Evolutionary conservation across 1,284 basidiomycete genomes (phyloP).

Genomic region (Coriolopsis trogii): DNA sequence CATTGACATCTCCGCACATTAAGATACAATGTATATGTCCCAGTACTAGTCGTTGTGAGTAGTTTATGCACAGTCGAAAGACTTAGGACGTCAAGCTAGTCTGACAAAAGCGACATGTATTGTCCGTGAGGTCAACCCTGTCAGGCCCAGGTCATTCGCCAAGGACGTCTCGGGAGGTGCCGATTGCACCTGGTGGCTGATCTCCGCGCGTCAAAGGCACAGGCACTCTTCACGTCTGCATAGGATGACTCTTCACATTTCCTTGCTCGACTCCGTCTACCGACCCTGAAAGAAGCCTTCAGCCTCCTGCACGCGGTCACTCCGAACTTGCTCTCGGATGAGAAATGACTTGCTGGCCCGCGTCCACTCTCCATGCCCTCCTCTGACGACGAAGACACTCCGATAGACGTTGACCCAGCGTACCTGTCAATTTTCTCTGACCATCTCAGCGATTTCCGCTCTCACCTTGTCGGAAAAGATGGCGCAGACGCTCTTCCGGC

Average conservation of each 20-base stretch:
- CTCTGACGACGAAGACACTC: conserved; percentile 19
- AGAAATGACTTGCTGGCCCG: conserved; percentile 12
- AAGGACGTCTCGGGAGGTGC: too few relatives aligned
- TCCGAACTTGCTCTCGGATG: conserved; percentile 4
- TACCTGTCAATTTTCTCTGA: conserved; percentile 26
- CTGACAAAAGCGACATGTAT: too few relatives aligned
- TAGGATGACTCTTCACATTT: conserved; percentile 10
- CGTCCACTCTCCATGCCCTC: conserved; percentile 11
- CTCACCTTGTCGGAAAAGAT: conserved; percentile 26
- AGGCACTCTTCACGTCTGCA: conserved; percentile 9
- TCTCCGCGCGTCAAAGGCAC: too few relatives aligned
- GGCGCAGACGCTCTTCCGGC: conserved; percentile 25
- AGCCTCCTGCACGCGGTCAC: background rate
- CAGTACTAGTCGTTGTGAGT: too few relatives aligned
- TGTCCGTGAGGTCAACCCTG: too few relatives aligned
- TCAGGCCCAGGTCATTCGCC: too few relatives aligned
- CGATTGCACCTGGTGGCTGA: too few relatives aligned
- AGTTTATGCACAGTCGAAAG: too few relatives aligned
- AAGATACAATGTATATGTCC: too few relatives aligned
- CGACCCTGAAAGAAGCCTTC: conserved; percentile 13
- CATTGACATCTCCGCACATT: too few relatives aligned
- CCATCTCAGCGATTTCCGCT: conserved; percentile 24
- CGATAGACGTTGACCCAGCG: conserved; percentile 13
- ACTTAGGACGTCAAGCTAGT: too few relatives aligned
- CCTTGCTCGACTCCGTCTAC: background rate